A percentile compares a stretch with the other conserved stretches of the same genome.
Conservation (phyloP, 2,329 filamentous ascomycete genomes). For the Penicillium sp. region DNA sequence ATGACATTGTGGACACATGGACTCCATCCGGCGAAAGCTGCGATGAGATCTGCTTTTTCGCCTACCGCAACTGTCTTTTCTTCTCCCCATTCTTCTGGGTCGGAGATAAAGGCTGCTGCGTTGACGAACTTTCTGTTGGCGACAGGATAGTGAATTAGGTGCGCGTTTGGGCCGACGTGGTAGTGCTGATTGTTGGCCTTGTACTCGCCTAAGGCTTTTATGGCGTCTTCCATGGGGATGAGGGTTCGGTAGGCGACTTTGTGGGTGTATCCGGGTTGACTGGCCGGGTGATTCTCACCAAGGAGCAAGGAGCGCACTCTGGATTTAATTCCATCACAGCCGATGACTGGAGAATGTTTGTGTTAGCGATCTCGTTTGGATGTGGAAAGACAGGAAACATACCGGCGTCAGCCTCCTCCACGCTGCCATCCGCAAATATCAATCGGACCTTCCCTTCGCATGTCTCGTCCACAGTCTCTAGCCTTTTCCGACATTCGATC, state of each 20-base stretch:
- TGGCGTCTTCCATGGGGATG: neutral
- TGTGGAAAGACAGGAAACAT: neutral
- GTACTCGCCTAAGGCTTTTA: neutral
- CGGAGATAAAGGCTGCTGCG: neutral
- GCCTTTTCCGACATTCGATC: neutral
- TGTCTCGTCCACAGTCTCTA: neutral
- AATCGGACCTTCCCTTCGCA: neutral
- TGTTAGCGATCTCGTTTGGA: neutral
- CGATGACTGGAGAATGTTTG: constrained; percentile 24
- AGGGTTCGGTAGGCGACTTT: neutral
- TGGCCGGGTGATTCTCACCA: neutral
- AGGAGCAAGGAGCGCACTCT: neutral
- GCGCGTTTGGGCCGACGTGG: neutral
- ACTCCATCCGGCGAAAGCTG: neutral
- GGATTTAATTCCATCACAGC: neutral
- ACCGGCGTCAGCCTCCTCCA: neutral
- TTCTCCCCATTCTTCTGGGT: neutral
- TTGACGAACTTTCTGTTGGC: neutral
- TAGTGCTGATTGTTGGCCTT: neutral
- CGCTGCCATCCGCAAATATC: neutral
- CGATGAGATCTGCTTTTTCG: neutral
- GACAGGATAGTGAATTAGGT: neutral
- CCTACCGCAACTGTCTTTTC: neutral
- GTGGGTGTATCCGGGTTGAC: neutral
- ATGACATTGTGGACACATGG: neutral